Base-by-base conservation (phyloP, 495 filamentous ascomycete species). In the Thozetella sp. region DNA sequence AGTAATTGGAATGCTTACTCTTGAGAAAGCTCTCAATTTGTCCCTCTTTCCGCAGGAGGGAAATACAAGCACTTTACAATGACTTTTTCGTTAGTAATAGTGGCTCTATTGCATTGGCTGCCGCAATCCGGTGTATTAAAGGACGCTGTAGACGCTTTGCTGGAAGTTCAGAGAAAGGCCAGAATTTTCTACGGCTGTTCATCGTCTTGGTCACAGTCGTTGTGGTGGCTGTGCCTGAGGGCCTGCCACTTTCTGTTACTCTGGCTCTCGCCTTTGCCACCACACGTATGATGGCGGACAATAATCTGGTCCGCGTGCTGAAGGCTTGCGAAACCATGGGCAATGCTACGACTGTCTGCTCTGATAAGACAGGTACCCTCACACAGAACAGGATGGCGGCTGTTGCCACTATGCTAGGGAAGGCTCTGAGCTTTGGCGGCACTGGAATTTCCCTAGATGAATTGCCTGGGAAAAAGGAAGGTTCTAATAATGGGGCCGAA, bases 291-390 rank as follows among this genome's bases (percentile, higher is more conserved):
- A 80, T 97, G 54, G 94, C 90, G 68, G 94, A 97, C 64, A 96
- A 97, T 74, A 97, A 97, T 61, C 73, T 98, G 50, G 94, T 98
- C 26, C 91, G 94, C 45, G 83, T 93, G 37, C 78, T 98, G 19
- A 88, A 92, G 63, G 93, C 94, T 23, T 98, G 94, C 72, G 94
- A 98, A 73, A 96, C 93, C 2, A 98, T 98, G 94, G 94, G 94
- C 15, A 97, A 97, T 72, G 94, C 94, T 1, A 97, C 93, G 0
- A 94, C 92, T 1, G 89, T 98, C 40, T 98, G 94, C 75, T 97
- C 94, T 2, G 94, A 98, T 77, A 98, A 98, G 73, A 98, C 94
- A 0, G 94, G 94, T 51, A 98, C 94, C 2, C 80, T 98, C n/a
- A 95, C 92, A 0, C 88, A 93, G 68, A 97, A 97, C 68, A 92